Percentiles rank a stretch among this genome's conserved stretches.
Evolutionary conservation across 345 rosid genomes (phyloP).

Genomic region (Streptanthus diversifolius): DNA sequence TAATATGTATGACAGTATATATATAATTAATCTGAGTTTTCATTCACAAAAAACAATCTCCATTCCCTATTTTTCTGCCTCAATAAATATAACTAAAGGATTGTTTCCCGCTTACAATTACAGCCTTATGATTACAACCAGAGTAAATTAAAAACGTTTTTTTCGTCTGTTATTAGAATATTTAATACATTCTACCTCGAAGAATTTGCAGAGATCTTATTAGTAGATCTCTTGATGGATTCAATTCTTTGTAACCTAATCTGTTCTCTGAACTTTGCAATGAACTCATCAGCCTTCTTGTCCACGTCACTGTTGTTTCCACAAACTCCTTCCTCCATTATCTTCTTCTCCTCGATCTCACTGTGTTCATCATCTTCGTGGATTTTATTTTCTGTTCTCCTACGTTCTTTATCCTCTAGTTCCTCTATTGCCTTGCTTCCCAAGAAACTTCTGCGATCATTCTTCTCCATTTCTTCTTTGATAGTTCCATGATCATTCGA

Average conservation of each 20-base stretch:
- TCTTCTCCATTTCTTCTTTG: slow-evolving; percentile 16
- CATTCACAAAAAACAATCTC: not conserved
- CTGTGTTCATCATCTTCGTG: not conserved
- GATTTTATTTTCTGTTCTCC: not conserved
- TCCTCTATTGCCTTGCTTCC: slow-evolving; percentile 36
- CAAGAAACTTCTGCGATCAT: slow-evolving; percentile 24
- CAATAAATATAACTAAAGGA: slow-evolving; percentile 2
- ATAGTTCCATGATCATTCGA: slow-evolving; percentile 22
- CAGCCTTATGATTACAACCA: slow-evolving; percentile 14
- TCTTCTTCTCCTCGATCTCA: slow-evolving; percentile 1
- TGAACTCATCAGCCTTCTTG: slow-evolving; percentile 94
- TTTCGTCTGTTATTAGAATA: not conserved
- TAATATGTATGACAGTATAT: not conserved
- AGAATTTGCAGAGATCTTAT: slow-evolving; percentile 24
- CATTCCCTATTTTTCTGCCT: not conserved
- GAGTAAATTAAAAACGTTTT: not conserved
- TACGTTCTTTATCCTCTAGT: slow-evolving; percentile 23
- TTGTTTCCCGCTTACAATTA: not conserved
- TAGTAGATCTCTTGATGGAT: slow-evolving; percentile 70
- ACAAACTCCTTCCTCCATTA: slow-evolving; percentile 26
- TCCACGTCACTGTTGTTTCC: slow-evolving; percentile 65
- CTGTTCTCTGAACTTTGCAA: slow-evolving; percentile 97
- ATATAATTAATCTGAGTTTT: not conserved
- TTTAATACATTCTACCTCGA: slow-evolving; percentile 9
- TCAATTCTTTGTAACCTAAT: slow-evolving; percentile 95